These are phyloP conservation scores for Ascochyta pisi DNA, from an alignment of 2,329 filamentous ascomycete genomes.

Conservation along the genomic window DNA sequence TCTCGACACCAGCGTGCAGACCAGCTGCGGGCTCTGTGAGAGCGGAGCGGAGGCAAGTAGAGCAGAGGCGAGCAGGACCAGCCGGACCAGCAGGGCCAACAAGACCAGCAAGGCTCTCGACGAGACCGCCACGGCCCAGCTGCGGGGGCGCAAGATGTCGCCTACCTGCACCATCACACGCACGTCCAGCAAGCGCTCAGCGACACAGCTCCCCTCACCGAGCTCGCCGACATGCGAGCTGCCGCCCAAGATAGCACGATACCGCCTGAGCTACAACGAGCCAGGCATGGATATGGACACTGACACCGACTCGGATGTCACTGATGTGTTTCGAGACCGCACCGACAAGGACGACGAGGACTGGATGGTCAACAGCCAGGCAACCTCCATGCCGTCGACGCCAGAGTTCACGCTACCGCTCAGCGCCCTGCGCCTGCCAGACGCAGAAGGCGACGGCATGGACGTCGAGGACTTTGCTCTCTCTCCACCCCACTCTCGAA, in stretches of 20 bases:
- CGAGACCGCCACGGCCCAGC: conserved; percentile 24
- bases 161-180: conserved; percentile 33
- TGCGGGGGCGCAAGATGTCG: conserved; percentile 38
- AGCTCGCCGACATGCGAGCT: conserved; percentile 43
- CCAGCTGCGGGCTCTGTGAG: conserved; percentile 43
- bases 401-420: conserved; percentile 28
- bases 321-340: conserved; percentile 24
- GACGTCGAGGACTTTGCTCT: conserved; percentile 38
- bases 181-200: conserved; percentile 46
- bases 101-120: conserved; percentile 7
- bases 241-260: conserved; percentile 45
- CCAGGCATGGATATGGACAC: conserved; percentile 26
- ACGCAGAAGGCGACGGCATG: conserved; percentile 38
- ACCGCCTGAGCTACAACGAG: conserved; percentile 31
- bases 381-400: conserved; percentile 31
- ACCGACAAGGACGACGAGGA: conserved; percentile 30
- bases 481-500: conserved; percentile 31
- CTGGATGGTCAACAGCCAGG: conserved; percentile 22
- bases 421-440: conserved; percentile 28
- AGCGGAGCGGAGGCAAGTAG: conserved; percentile 21
- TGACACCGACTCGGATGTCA: conserved; percentile 32
- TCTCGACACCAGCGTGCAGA: conserved; percentile 45
- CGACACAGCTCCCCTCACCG: conserved; percentile 46
- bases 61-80: too few species aligned
- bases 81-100: too few species aligned